Conservation (phyloP, 805 yeast species). For the Lachancea dasiensis region DNA sequence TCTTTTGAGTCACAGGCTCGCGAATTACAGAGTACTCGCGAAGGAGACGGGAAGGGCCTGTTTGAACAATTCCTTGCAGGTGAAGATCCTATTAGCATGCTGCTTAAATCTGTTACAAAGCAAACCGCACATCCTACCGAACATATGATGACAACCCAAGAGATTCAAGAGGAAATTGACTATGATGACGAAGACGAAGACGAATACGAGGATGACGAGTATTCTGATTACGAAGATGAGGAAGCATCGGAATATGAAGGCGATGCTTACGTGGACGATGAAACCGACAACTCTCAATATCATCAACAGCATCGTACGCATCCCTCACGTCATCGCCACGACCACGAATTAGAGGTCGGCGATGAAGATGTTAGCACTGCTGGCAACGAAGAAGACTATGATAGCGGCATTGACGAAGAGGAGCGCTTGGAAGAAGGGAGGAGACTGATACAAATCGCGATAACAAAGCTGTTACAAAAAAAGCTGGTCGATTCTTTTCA, state of each 20-base stretch:
- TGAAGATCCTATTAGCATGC: constrained; percentile 25
- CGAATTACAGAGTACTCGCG: constrained; percentile 25
- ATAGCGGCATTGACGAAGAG: constrained; percentile 46
- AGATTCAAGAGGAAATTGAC: constrained; percentile 5
- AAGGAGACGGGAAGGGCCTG: constrained; percentile 25
- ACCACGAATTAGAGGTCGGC: constrained; percentile 13
- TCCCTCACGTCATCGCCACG: constrained; percentile 14
- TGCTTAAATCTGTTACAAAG: constrained; percentile 26
- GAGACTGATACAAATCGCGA: constrained; percentile 70
- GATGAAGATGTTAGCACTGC: constrained; percentile 16
- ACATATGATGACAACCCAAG: constrained; percentile 3
- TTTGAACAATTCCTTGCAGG: constrained; percentile 30
- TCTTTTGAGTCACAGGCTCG: constrained; percentile 26
- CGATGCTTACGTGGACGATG: constrained; percentile 20
- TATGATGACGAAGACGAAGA: constrained; percentile 11
- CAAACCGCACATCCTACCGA: constrained; percentile 17
- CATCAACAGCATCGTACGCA: constrained; percentile 13
- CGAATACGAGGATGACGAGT: constrained; percentile 17
- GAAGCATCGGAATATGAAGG: constrained; percentile 23
- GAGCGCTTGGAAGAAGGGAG: constrained; percentile 73
- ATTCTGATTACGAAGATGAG: constrained; percentile 27
- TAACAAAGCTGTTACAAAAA: constrained; percentile 69
- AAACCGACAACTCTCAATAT: constrained; percentile 17
- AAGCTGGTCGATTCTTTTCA: constrained; percentile 71
- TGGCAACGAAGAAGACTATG: constrained; percentile 26